Evolutionary conservation across 2,329 filamentous ascomycete genomes (phyloP).

Genomic region (Colletotrichum coccodes): DNA sequence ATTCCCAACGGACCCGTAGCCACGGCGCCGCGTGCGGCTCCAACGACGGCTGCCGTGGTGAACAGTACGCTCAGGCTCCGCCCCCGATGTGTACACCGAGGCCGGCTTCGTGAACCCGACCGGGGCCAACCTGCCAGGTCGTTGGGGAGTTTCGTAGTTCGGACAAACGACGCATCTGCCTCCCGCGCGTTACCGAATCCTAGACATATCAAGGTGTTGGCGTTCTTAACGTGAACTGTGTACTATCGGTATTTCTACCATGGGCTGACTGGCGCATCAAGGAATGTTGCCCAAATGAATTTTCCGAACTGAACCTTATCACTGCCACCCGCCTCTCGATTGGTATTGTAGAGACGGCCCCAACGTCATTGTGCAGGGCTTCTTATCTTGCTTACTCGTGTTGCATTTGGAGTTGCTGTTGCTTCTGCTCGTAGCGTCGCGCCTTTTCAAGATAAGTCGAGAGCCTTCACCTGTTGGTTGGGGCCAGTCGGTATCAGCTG

Average conservation of each 20-base stretch:
- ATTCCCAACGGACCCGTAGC: not conserved
- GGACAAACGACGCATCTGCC: constrained; percentile 25
- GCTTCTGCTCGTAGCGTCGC: not conserved
- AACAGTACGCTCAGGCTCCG: constrained; percentile 28
- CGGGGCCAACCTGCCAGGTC: constrained; percentile 7
- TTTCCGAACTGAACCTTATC: not conserved
- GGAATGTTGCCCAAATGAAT: not conserved
- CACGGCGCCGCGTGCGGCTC: not conserved
- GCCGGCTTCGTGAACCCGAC: constrained; percentile 8
- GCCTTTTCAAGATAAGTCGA: not conserved
- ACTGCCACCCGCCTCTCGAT: not conserved
- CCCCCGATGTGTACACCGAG: constrained; percentile 20
- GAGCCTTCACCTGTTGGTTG: not conserved
- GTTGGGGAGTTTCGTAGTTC: constrained; percentile 24
- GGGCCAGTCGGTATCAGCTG: not conserved
- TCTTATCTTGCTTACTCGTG: constrained; percentile 3
- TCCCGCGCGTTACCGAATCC: not conserved
- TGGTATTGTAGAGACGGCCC: not conserved
- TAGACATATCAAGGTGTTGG: not conserved
- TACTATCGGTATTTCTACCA: not conserved
- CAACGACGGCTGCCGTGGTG: constrained; percentile 12
- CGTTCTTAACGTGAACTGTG: not conserved
- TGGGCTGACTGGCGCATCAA: too few relatives aligned
- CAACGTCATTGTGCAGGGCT: constrained; percentile 9
- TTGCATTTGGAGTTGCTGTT: not conserved